These are phyloP conservation scores for Alternaria infectoria DNA, from an alignment of 2,329 filamentous ascomycete genomes.

Conservation along the genomic window DNA sequence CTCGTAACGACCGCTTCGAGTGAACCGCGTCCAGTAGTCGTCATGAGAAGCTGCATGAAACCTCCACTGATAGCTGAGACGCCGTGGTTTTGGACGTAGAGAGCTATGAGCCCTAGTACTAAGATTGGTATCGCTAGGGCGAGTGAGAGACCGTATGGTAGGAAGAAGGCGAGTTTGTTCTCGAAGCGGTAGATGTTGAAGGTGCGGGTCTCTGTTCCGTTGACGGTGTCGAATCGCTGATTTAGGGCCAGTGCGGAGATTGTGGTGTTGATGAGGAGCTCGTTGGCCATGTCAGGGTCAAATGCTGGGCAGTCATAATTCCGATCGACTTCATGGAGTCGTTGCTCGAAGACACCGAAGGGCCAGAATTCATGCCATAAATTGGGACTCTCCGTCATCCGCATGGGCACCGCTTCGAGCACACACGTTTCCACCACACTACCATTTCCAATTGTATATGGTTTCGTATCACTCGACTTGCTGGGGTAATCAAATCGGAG, in stretches of 20 bases:
- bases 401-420: neutral
- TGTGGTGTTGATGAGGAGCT: neutral
- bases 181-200: neutral
- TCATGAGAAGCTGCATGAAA: neutral
- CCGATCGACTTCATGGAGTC: neutral
- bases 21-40: neutral
- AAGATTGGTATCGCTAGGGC: fast-evolving
- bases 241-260: neutral
- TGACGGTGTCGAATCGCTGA: neutral
- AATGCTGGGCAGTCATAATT: neutral
- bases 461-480: neutral
- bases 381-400: too few relatives aligned
- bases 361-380: too few relatives aligned
- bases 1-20: neutral
- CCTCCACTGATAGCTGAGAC: neutral
- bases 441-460: neutral
- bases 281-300: neutral
- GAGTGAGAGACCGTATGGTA: neutral
- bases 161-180: neutral
- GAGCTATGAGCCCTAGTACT: neutral
- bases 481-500: neutral
- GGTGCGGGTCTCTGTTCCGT: neutral
- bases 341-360: neutral
- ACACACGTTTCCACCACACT: neutral
- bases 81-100: neutral